Evolutionary conservation across 2,329 filamentous ascomycete genomes (phyloP), one percentile per base, ranked within the genome.

Genomic region (Aspergillus sp.): DNA sequence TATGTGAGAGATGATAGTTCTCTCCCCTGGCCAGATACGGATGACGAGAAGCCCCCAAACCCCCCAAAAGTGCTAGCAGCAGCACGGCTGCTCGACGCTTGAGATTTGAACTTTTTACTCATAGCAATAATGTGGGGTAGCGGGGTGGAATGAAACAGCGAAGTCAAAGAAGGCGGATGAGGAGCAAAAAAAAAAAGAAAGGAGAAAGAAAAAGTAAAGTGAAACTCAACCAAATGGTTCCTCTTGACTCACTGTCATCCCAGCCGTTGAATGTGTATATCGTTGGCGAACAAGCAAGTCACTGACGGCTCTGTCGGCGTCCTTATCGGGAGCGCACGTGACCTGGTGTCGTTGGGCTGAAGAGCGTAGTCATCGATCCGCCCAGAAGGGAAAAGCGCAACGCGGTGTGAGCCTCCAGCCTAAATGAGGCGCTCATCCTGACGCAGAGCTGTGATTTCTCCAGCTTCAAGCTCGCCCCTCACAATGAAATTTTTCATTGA

Each of bases 401-500:
- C 60, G 61, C 56, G 59, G 61, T 64, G 62, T 59, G 52, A 35
- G 47, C 11, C 47, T 15, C 14, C 23, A 24, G 52, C 52, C 60
- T 57, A 58, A 57, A 60, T 45, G 41, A 47, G 58, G 46, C 46
- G 31, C 31, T 41, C 51, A 33, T 57, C 33, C 44, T 55, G 39
- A 40, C 47, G 46, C 12, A 55, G 54, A 57, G 59, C 60, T 62
- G 57, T 49, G 44, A 33, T 31, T 53, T 52, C 55, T 51, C 43
- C 54, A 62, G 63, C 63, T 62, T 63, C 53, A 48, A 52, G 56
- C 61, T 62, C 59, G 56, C 48, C 63, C 61, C 51, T 65, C 75
- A 86, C 73, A 62, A 91, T 91, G 89, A 90, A 86, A 81, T 91
- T 91, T 80, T 86, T 87, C 70, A 91, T 91, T 69, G 89, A 90